phyloP scores from a whole-genome alignment of 1,284 basidiomycete genomes.

The Vanrija sp. region DNA sequence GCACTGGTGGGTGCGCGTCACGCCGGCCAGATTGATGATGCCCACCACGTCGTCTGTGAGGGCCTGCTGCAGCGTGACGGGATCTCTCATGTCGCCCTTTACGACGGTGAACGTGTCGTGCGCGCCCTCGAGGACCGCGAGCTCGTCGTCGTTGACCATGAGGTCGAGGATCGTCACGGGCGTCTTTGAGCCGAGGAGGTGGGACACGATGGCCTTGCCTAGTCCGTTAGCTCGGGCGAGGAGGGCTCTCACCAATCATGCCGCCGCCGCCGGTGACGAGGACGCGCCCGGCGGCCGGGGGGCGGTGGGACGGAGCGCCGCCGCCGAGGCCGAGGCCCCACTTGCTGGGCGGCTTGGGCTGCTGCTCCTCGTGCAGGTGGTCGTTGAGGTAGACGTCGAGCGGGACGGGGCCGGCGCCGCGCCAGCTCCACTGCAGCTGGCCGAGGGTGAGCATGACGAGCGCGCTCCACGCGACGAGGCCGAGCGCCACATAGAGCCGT shows the following conservation, averaged over 20 bases:
- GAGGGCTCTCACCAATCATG: not conserved
- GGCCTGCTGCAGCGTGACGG: slow-evolving; percentile 7
- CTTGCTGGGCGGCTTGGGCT: too few species aligned
- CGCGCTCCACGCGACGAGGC: too few species aligned
- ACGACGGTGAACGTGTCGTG: slow-evolving; percentile 14
- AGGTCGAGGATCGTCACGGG: slow-evolving; percentile 25
- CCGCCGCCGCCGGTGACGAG: not conserved
- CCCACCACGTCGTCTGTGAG: slow-evolving; percentile 22
- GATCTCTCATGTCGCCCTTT: slow-evolving; percentile 28
- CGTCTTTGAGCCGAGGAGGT: slow-evolving; percentile 15
- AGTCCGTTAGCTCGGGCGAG: not conserved
- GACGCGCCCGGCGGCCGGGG: not conserved
- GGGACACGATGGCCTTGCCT: slow-evolving; percentile 24
- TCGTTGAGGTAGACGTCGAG: too few species aligned
- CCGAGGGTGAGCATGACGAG: too few species aligned
- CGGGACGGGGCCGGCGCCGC: too few species aligned
- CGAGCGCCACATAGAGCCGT: too few species aligned
- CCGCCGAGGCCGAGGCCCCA: too few species aligned
- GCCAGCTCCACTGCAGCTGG: too few species aligned
- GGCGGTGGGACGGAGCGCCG: too few species aligned
- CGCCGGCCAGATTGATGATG: slow-evolving; percentile 36
- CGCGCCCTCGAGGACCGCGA: slow-evolving; percentile 16
- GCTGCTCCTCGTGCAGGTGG: too few species aligned
- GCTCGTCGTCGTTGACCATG: slow-evolving; percentile 24
- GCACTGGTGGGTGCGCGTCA: slow-evolving; percentile 33